A percentile compares a stretch with the other conserved stretches of the same genome.
phyloP scores from a whole-genome alignment of 805 yeast species.

The Candida corydali region DNA sequence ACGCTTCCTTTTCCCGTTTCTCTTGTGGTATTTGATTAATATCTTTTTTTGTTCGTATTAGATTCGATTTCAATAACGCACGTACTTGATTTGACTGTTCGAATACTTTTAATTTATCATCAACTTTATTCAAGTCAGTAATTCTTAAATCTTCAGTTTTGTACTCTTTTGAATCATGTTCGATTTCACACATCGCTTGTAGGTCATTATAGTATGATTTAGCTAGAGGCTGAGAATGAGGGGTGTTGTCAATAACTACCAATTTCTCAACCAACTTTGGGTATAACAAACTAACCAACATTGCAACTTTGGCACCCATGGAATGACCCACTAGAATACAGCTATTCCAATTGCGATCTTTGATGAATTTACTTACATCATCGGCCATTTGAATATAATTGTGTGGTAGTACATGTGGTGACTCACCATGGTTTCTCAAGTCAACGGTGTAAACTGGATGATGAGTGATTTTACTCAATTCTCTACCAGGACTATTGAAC shows the following conservation, averaged over 20 bases:
- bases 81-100: slow-evolving; percentile 25
- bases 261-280: slow-evolving; percentile 39
- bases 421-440: slow-evolving; percentile 53
- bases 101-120: slow-evolving; percentile 18
- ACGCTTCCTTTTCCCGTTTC: slow-evolving; percentile 6
- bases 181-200: slow-evolving; percentile 36
- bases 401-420: slow-evolving; percentile 41
- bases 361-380: slow-evolving; percentile 38
- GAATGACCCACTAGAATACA: slow-evolving; percentile 46
- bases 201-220: slow-evolving; percentile 31
- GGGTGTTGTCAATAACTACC: slow-evolving; percentile 49
- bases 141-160: slow-evolving; percentile 1
- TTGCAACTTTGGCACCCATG: slow-evolving; percentile 58
- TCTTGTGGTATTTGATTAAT: background rate
- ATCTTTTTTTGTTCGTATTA: slow-evolving; percentile 4
- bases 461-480: slow-evolving; percentile 24
- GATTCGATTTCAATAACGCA: slow-evolving; percentile 36
- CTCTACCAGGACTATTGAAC: slow-evolving; percentile 37
- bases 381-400: slow-evolving; percentile 40
- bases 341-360: slow-evolving; percentile 15
- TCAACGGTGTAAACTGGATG: slow-evolving; percentile 43
- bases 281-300: slow-evolving; percentile 38
- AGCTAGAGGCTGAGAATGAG: slow-evolving; percentile 34
- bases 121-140: slow-evolving; percentile 12
- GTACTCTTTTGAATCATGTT: slow-evolving; percentile 18